These are phyloP conservation scores for Solanum hybrid DNA, from an alignment of 305 asterid species.

Conservation along the genomic window DNA sequence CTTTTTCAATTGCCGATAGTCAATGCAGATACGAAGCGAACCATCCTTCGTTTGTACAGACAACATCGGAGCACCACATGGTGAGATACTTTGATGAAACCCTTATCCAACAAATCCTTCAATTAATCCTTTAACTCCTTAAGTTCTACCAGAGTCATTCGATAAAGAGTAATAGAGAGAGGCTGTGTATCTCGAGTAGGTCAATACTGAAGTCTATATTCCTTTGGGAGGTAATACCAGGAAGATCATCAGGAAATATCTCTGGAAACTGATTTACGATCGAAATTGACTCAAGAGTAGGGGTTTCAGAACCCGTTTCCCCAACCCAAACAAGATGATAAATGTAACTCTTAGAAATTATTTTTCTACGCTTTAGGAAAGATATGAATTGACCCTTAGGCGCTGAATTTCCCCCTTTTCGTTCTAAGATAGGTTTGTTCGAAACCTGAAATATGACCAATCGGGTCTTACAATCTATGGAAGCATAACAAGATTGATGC, in stretches of 20 bases:
- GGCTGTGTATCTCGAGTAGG: neutral
- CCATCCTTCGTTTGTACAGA: neutral
- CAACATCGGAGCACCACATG: neutral
- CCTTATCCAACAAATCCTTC: neutral
- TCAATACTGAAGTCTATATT: neutral
- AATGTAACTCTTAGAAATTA: neutral
- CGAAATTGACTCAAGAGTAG: neutral
- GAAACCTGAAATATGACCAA: neutral
- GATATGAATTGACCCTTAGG: neutral
- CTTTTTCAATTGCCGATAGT: neutral
- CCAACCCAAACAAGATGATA: neutral
- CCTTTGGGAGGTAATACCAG: neutral
- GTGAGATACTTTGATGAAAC: neutral
- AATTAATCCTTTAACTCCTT: neutral
- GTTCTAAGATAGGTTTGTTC: neutral
- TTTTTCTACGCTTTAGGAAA: neutral
- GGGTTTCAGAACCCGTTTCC: neutral
- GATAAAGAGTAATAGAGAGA: neutral
- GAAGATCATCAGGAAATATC: neutral
- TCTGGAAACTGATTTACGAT: neutral
- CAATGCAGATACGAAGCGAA: neutral
- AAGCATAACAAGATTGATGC: neutral
- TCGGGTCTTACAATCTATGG: neutral
- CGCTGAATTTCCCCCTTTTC: neutral
- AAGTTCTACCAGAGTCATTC: neutral